Evolutionary conservation across 345 rosid genomes (phyloP), one percentile per base, ranked within the genome.

Genomic region (Linum trigynum): DNA sequence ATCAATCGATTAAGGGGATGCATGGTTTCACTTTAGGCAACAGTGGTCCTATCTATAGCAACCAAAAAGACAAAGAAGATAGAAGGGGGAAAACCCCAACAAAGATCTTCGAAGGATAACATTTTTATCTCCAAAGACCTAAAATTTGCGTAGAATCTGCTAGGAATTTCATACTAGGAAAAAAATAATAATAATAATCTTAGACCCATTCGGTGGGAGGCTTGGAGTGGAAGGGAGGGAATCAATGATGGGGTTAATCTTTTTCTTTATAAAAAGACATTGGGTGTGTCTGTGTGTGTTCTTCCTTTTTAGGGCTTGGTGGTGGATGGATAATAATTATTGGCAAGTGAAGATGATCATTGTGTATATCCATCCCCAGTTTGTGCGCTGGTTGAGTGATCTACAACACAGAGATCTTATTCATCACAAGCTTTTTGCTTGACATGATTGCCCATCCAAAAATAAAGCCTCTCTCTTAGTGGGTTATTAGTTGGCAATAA

Each of bases 401-500:
- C 65, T 40, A 69, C 67, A 64, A 62, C 75, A 43, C 37, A 48
- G 5, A 41, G 53, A 48, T 48, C 53, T 48, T 48, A 67, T 75
- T 38, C 58, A 62, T 63, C 61, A 66, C 59, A 64, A 77, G 79
- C 84, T 81, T 85, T 85, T 77, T 81, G 75, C 65, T 77, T 72
- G 90, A 79, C 81, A 76, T 82, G 85, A 82, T 81, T 78, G 83
- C 74, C 66, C 72, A 72, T 68, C 73, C 71, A 73, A 82, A 75
- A 76, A 60, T 65, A 65, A 41, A 8, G 9, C 53, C 51, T 45
- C 39, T 71, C 68, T 75, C 77, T 65, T 70, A 76, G 90, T 85
- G 90, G 86, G 81, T 81, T 77, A 76, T 82, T 81, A 77, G 87
- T 68, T 82, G 90, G 81, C 87, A 85, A 85, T 82, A 65, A 81